Evolutionary conservation across 192 early-diverging fungal genomes (phyloP), one percentile per base, ranked within the genome.

Genomic region (Backusella sp.): DNA sequence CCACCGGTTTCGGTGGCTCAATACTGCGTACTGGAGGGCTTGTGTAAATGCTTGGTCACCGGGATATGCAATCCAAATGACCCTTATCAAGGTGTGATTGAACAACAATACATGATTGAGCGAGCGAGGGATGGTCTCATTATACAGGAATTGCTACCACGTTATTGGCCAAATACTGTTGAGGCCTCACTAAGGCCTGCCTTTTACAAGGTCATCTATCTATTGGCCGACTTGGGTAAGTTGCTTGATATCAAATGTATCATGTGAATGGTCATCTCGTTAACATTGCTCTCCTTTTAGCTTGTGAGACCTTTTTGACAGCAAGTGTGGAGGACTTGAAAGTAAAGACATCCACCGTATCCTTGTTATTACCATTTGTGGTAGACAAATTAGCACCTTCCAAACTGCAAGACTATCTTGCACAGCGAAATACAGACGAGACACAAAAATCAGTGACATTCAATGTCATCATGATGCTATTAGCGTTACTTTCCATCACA

Each of bases 21-120:
- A 66, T 59, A 66, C 17, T 77, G 76, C 62, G 62, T 77, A 12
- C 6, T 81, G 12, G 80, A 81, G 44, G 72, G 73, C 0, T 35
- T 81, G 15, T 74, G 66, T 21, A 77, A 77, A 53, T 35, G 39
- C 1, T 36, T 81, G 17, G 65, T 65, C 67, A 49, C 69, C 2
- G 66, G 73, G 0, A 28, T 26, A 6, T 49, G 44, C 32, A 66
- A n/a, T 49, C 56, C 67, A 17, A 23, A 19, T 0, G 36, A 78
- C 68, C 66, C 77, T 12, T 72, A 73, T 56, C 39, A 69, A 26
- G 66, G 66, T 17, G 17, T 28, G 3, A 41, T 41, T 8, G 42
- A 26, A 11, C 17, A 35, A 0, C 30, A 15, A 0, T 37, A 69
- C 19, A 1, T 39, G 17, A 72, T n/a, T 42, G 65, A 77, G 34